Base-by-base conservation (phyloP, 345 rosid species). In the Melaleuca quinquenervia region DNA sequence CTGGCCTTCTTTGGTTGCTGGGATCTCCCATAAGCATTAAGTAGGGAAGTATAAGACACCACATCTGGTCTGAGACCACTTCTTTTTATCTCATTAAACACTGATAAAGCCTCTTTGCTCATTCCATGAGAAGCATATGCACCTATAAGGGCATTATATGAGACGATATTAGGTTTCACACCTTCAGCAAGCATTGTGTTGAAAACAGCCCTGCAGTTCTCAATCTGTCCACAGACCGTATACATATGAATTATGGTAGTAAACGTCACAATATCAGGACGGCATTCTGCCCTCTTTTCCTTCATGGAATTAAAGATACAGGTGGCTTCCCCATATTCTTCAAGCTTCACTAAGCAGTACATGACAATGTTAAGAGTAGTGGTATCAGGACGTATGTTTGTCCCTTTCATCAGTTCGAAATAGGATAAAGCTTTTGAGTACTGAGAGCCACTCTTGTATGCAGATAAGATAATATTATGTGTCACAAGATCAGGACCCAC, bases 401-500 rank as follows among this genome's bases (percentile, higher is more conserved):
- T 94, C 84, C 98, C 97, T 90, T 93, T 94, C 99, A 95, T 95
- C 82, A 96, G 91, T 89, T 95, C 96, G 87, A 93, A 96, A 91
- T 95, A 96, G 82, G 98, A 94, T 52, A 96, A 50, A 83, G 98
- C 99, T 87, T 94, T 96, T 52, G 93, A 88, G 89, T 91, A 95
- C 91, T 95, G 98, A 78, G 91, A 91, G 55, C 95, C 98, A 56
- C 87, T 94, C 90, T 96, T 96, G 89, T 93, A 96, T 48, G 99
- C 98, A 82, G 98, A 95, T 88, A 96, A 89, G 83, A 96, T 90
- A 90, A 95, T 96, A 88, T 96, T 96, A 87, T 95, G 98, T 83
- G 99, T 95, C 83, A 96, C 98, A 76, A 95, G 91, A 90, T 95
- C 98, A n/a, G 99, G 99, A 50, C 99, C 98, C 88, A 96, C 94